Evolutionary conservation across 305 asterid genomes (phyloP), one percentile per base, ranked within the genome.

Genomic region (Fraxinus velutina): DNA sequence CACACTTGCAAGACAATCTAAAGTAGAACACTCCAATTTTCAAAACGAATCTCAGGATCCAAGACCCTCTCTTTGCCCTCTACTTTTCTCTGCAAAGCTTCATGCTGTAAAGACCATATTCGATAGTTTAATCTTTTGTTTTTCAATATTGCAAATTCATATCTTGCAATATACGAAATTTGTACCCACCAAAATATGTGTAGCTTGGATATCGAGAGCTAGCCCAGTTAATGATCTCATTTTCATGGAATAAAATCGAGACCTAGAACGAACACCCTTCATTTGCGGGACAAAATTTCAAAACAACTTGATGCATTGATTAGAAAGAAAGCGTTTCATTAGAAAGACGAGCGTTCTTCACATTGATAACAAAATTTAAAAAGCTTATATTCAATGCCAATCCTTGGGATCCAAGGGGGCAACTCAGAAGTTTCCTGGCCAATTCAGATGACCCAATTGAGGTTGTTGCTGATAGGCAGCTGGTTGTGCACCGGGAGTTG

Each of bases 381-480:
- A 72, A 64, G 44, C 82, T 88, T 85, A 83, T 86, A 82, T 77
- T 88, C 88, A 86, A 80, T 60, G 80, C 78, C 82, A 42, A 27
- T 70, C 84, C 81, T 80, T 22, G 66, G 77, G 37, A 75, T 80
- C 82, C 84, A 75, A 85, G 75, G 84, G 89, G 84, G 75, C 82
- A 73, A 78, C 79, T 47, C 91, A 96, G 83, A 92, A 93, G 89
- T 90, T 94, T 22, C 94, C 97, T 2, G 95, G 86, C 98, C 98
- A 94, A 86, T 88, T 96, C 88, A 93, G 77, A 83, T 94, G 99
- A 62, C 99, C 94, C 90, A 93, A 60, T 42, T 95, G 99, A 82
- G 98, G 90, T 81, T 95, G 99, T 89, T 93, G 99, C 90, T 93
- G 99, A 86, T 95, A 93, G 17, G 92, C 93, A 29, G 97, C 96